These are phyloP conservation scores for Persicaria maculosa DNA, from an alignment of 148 eudicot species.

Conservation along the genomic window DNA sequence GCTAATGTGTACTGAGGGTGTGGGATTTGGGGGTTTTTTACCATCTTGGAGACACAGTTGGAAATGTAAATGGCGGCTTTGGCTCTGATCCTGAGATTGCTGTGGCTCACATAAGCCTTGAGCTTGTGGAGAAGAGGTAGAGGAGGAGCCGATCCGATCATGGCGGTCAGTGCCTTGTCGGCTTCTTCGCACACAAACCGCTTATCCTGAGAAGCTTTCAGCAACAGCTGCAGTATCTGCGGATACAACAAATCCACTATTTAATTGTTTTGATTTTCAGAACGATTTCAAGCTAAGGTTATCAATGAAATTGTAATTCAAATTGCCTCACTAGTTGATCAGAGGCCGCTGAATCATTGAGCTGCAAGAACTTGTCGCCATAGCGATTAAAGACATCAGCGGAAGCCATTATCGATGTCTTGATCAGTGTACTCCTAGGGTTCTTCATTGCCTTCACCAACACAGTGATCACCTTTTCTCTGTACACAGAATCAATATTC, in stretches of 20 bases:
- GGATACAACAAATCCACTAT: not conserved
- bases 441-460: conserved; percentile 88
- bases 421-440: conserved; percentile 93
- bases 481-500: conserved; percentile 17
- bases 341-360: conserved; percentile 42
- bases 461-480: conserved; percentile 64
- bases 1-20: not conserved
- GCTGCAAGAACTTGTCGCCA: conserved; percentile 54
- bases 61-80: conserved; percentile 84
- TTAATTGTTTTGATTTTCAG: not conserved
- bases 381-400: conserved; percentile 62
- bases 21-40: conserved; percentile 16
- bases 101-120: conserved; percentile 50
- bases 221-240: conserved; percentile 80
- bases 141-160: conserved; percentile 65
- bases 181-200: conserved; percentile 96
- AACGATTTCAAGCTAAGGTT: not conserved
- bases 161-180: conserved; percentile 55
- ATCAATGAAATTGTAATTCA: not conserved
- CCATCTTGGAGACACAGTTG: conserved; percentile 75
- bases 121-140: conserved; percentile 66
- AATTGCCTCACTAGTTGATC: conserved; percentile 51
- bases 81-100: conserved; percentile 73
- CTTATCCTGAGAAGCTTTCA: conserved; percentile 92
- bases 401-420: conserved; percentile 93